Base-by-base conservation (phyloP, 192 early-diverging fungal species). In the Oehlia diaphana region DNA sequence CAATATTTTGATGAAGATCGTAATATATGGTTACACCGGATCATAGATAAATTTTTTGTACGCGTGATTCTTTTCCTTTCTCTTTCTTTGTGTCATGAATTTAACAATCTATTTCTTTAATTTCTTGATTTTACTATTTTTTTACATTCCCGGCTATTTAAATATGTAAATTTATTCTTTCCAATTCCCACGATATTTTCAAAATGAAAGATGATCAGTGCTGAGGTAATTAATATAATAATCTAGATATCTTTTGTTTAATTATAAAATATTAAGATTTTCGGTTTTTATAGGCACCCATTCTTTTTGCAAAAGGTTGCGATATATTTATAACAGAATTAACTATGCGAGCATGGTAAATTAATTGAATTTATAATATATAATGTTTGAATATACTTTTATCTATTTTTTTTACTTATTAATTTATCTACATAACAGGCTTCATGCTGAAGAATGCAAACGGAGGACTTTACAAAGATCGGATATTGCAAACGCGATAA, bases 301-400 rank as follows among this genome's bases (percentile, higher is more conserved):
- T 97, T 75, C 83, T 98, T 61, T 98, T 98, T 87, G 93, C 95
- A 19, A 97, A 96, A 88, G 97, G 95, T 5, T 98, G 97, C 84
- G 96, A 99, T 81, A 93, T 99, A n/a, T 97, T 99, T 76, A 97
- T 97, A 79, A 89, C 93, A 0, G 97, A 98, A 86, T 87, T 98
- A 62, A 93, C 93, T 35, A 86, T 89, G 67, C 88, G 93, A 21
- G 92, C 93, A 37, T 94, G 93, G 93, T 91, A 85, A 73, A 28
- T 5, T 16, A 31, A 6, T 10, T 21, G 8, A 19, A 58, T 19
- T 5, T 47, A 47, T 47, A 12, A 47, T 47, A 58, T 7, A 58
- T 58, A 1, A 21, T 16, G 6, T 58, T 58, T 19, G 19, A 62
- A 74, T 58, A 6, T 58, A 35, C 14, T 2, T 31, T 26, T 19